Evolutionary conservation across 225 moss, liverwort and hornwort species (phyloP).

Genomic region (Bryum argenteum): DNA sequence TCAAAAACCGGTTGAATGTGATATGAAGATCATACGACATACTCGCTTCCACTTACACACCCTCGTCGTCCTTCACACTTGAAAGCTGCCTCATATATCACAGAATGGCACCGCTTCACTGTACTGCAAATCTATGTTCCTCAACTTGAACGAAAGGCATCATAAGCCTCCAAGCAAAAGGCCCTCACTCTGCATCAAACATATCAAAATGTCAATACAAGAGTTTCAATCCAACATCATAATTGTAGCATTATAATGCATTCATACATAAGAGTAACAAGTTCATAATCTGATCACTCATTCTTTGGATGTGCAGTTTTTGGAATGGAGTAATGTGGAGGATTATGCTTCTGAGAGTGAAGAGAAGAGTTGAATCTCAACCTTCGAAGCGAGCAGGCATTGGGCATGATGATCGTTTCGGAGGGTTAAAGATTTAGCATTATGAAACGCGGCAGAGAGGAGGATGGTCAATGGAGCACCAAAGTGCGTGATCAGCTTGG

Average conservation of each 20-base stretch:
- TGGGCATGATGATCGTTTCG: not conserved
- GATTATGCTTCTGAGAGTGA: not conserved
- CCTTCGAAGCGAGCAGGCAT: not conserved
- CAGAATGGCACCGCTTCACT: not conserved
- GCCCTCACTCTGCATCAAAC: not conserved
- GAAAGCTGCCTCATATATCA: constrained; percentile 9
- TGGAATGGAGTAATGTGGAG: too few relatives aligned
- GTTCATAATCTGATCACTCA: too few relatives aligned
- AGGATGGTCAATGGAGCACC: constrained; percentile 37
- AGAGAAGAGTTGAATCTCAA: not conserved
- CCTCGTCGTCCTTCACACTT: not conserved
- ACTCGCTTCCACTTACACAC: not conserved
- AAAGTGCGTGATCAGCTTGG: constrained; percentile 36
- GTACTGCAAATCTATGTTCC: not conserved
- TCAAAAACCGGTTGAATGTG: too few relatives aligned
- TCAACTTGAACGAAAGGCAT: not conserved
- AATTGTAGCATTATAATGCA: too few relatives aligned
- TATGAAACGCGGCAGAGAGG: constrained; percentile 39
- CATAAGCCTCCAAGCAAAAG: not conserved
- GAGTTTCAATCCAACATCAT: not conserved
- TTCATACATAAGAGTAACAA: too few relatives aligned
- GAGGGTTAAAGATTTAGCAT: not conserved
- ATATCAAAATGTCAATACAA: not conserved
- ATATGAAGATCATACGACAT: not conserved
- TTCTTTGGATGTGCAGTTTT: too few relatives aligned